These are phyloP conservation scores for Penicillium sp. DNA, from an alignment of 2,329 filamentous ascomycete species.

Conservation along the genomic window DNA sequence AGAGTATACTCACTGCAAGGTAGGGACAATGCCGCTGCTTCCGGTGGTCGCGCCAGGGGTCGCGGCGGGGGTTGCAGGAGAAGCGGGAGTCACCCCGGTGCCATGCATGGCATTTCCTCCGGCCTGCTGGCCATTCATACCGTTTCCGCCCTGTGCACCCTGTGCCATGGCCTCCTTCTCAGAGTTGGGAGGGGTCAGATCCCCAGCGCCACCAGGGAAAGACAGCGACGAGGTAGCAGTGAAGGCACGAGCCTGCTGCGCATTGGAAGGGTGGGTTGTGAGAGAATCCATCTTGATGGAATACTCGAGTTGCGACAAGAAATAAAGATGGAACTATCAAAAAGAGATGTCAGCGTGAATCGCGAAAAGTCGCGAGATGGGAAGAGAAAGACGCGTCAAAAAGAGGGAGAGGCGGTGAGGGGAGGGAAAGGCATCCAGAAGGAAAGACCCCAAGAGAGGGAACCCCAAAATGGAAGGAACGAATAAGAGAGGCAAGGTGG, in stretches of 20 bases:
- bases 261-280: constrained; percentile 87
- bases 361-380: not conserved
- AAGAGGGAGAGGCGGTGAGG: not conserved
- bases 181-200: constrained; percentile 76
- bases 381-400: not conserved
- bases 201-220: constrained; percentile 79
- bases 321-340: not conserved
- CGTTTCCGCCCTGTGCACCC: constrained; percentile 48
- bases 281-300: constrained; percentile 75
- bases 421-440: no score
- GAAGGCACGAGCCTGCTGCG: constrained; percentile 92
- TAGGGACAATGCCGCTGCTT: constrained; percentile 87
- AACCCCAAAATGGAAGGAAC: not conserved
- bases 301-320: constrained; percentile 15
- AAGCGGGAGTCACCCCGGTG: constrained; percentile 81
- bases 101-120: constrained; percentile 62
- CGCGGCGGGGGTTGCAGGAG: constrained; percentile 67
- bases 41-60: constrained; percentile 81
- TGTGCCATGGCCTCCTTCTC: constrained; percentile 60
- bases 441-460: not conserved
- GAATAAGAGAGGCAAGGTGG: not conserved
- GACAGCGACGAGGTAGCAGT: constrained; percentile 89
- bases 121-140: constrained; percentile 55
- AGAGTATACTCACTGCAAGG: constrained; percentile 87
- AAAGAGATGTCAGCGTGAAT: not conserved